Evolutionary conservation across 2,329 filamentous ascomycete genomes (phyloP).

Genomic region (Elsinoe fawcettii): DNA sequence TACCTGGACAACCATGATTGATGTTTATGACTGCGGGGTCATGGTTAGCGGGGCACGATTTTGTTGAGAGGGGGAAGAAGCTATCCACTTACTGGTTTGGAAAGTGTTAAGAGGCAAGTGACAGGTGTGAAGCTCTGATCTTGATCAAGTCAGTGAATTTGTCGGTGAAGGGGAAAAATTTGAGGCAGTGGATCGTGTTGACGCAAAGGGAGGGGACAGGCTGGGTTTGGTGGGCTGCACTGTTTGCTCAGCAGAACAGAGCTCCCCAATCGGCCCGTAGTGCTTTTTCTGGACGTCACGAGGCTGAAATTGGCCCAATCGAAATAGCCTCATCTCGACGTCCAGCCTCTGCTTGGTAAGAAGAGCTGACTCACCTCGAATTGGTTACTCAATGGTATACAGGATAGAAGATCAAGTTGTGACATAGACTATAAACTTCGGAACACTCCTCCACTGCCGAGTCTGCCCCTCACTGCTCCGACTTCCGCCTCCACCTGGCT

Average conservation of each 20-base stretch:
- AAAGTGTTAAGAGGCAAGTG: constrained; percentile 1
- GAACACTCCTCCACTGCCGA: constrained; percentile 5
- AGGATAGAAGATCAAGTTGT: not conserved
- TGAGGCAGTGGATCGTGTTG: constrained; percentile 10
- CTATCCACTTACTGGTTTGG: not conserved
- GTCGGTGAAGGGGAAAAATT: constrained; percentile 14
- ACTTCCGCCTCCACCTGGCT: constrained; percentile 9
- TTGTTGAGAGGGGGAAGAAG: not conserved
- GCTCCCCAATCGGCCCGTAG: not conserved
- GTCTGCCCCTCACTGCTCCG: constrained; percentile 15
- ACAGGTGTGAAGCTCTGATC: constrained; percentile 1
- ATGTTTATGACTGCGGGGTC: constrained; percentile 18
- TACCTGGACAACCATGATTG: constrained; percentile 43
- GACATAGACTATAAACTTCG: not conserved
- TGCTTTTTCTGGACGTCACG: not conserved
- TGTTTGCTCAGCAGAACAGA: not conserved
- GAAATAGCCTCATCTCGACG: not conserved
- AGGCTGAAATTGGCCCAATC: not conserved
- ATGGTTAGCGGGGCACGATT: constrained; percentile 17
- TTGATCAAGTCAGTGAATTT: constrained; percentile 4
- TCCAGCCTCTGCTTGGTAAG: not conserved
- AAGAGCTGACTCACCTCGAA: not conserved
- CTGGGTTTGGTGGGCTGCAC: constrained; percentile 10
- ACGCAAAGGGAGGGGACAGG: constrained; percentile 1
- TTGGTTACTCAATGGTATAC: not conserved